Conservation (phyloP, 345 rosid species). For the Nasturtium officinale region DNA sequence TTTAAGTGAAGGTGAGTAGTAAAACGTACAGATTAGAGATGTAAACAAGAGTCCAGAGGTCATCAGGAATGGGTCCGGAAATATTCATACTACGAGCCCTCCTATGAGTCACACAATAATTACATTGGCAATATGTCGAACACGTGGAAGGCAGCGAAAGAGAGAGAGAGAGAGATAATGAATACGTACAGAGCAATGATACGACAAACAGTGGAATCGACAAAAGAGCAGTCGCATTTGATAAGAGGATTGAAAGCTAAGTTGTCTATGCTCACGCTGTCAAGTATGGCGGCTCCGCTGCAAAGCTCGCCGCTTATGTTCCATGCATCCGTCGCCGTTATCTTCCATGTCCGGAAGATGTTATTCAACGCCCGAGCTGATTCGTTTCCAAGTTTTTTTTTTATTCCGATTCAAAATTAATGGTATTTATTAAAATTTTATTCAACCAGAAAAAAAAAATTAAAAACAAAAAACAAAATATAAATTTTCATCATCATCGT, state of each 20-base stretch:
- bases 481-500: no score
- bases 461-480: no score
- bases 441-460: no score
- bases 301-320: slow-evolving; percentile 62
- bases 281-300: slow-evolving; percentile 51
- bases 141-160: slow-evolving; percentile 13
- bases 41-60: slow-evolving; percentile 44
- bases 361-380: slow-evolving; percentile 52
- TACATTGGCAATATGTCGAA: slow-evolving; percentile 25
- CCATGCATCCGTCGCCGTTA: slow-evolving; percentile 44
- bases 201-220: slow-evolving; percentile 40
- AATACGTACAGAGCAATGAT: slow-evolving; percentile 40
- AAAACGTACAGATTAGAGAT: slow-evolving; percentile 38
- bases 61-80: slow-evolving; percentile 39
- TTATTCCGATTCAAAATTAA: background rate
- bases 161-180: background rate
- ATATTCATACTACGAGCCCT: slow-evolving; percentile 37
- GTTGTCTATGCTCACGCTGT: slow-evolving; percentile 33
- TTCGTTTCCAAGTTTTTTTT: slow-evolving; percentile 5
- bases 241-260: slow-evolving; percentile 49
- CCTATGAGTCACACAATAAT: slow-evolving; percentile 30
- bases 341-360: slow-evolving; percentile 54
- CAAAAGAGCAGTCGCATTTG: slow-evolving; percentile 59
- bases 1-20: no score
- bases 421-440: background rate